A percentile compares a stretch with the other conserved stretches of the same genome.
These are phyloP conservation scores for Periconia macrospinosa DNA, from an alignment of 2,329 filamentous ascomycete species.

Conservation along the genomic window DNA sequence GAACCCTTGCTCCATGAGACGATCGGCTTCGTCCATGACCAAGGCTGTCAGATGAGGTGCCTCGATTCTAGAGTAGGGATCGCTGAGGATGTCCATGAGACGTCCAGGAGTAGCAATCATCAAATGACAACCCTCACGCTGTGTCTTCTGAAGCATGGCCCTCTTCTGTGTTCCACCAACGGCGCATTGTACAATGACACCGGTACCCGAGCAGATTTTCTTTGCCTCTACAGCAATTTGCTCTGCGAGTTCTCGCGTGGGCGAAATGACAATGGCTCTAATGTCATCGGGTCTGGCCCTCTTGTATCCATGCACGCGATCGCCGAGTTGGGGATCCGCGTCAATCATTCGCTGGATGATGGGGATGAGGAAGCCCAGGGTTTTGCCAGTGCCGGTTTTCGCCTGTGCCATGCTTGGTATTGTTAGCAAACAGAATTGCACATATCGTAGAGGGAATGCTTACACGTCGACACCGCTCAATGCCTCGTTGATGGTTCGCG, in stretches of 20 bases:
- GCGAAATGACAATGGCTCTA: constrained; percentile 63
- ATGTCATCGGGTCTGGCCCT: constrained; percentile 56
- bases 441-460: constrained; percentile 38
- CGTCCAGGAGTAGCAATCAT: constrained; percentile 90
- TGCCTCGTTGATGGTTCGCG: constrained; percentile 77
- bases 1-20: constrained; percentile 64
- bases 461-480: constrained; percentile 82
- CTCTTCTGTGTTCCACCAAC: constrained; percentile 88
- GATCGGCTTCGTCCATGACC: constrained; percentile 69
- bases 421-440: constrained; percentile 10
- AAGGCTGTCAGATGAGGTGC: constrained; percentile 63
- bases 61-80: constrained; percentile 63
- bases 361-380: constrained; percentile 87
- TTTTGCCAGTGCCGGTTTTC: constrained; percentile 97
- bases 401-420: constrained; percentile 73
- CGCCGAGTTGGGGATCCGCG: constrained; percentile 63
- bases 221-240: constrained; percentile 72
- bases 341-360: constrained; percentile 76
- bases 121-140: constrained; percentile 78
- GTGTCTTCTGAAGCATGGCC: constrained; percentile 67
- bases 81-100: constrained; percentile 76
- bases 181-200: constrained; percentile 72
- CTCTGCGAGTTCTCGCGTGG: constrained; percentile 65
- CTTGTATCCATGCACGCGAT: constrained; percentile 41
- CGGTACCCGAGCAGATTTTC: constrained; percentile 66